Evolutionary conservation across 106 monocot genomes (phyloP).

Genomic region (Allium cepa): DNA sequence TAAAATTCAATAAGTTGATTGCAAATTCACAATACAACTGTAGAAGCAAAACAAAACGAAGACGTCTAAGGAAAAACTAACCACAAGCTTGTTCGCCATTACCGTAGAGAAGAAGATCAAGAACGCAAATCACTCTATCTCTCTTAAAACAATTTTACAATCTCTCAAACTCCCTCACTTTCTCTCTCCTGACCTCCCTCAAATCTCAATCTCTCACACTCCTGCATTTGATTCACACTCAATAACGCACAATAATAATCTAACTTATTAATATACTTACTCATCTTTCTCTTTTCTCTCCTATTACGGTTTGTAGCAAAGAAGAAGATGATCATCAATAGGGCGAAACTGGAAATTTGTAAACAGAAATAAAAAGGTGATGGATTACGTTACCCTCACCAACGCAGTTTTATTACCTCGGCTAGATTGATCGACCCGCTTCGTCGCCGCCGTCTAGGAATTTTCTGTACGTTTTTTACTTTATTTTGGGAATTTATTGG

Average conservation of each 20-base stretch:
- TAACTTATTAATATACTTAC: background rate
- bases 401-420: background rate
- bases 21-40: too few relatives aligned
- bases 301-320: background rate
- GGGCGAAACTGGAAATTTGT: background rate
- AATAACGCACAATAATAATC: background rate
- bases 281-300: slow-evolving; percentile 2
- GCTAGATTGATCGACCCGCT: background rate
- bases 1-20: background rate
- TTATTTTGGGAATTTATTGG: background rate
- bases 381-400: background rate
- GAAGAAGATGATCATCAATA: slow-evolving; percentile 3
- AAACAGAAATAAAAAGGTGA: background rate
- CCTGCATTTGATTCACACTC: slow-evolving; percentile 4
- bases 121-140: background rate
- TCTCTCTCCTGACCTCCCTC: background rate
- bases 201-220: slow-evolving; percentile 1
- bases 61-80: slow-evolving; percentile 1
- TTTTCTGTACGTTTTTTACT: background rate
- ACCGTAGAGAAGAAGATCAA: slow-evolving; percentile 6
- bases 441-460: background rate
- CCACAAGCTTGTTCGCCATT: slow-evolving; percentile 41
- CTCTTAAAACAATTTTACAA: background rate
- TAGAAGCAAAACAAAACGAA: too few relatives aligned
- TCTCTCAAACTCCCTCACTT: slow-evolving; percentile 7